Evolutionary conservation across 805 yeast species (phyloP), one percentile per base, ranked within the genome.

Genomic region (Metschnikowia proteae): DNA sequence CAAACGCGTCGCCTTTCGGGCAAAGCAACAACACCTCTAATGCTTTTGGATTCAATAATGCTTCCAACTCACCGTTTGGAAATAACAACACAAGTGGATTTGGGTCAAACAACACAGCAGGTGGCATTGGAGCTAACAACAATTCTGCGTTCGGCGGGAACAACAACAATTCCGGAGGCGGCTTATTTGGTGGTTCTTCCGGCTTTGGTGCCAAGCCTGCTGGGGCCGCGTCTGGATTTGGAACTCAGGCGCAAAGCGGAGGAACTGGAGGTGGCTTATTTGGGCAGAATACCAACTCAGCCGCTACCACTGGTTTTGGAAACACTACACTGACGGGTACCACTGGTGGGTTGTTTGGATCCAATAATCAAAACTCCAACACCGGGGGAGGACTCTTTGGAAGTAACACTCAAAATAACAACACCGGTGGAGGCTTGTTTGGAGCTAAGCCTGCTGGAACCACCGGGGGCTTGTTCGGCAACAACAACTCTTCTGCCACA

Each of bases 171-270:
- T 43, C 45, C 13, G 29, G 46, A 3, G 55, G 51, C 3, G 53
- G 53, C 10, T 33, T 50, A 3, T 79, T 78, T 60, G 81, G 61
- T n/a, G 46, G 37, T 2, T 37, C 40, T 13, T 55, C 60, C 37
- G 60, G 63, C 30, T 59, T 73, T 61, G 68, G 76, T 49, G 55
- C 71, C 50, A 52, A 60, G 52, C 56, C 56, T 6, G 30, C 36
- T 6, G 43, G 43, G 11, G 8, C 43, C 10, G 23, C 43, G 23
- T 31, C 43, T 31, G 43, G 43, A 30, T 40, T 40, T 40, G 43
- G 43, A 7, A 36, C 29, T 8, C 23, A 56, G 38, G 59, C 61
- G 36, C 48, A 53, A 9, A 50, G 46, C n/a, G 57, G 57, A 3
- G 54, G 55, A 5, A 27, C 41, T 17, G 41, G 41, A 27, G 32